Evolutionary conservation across 1,284 basidiomycete species (phyloP), one percentile per base, ranked within the genome.

Genomic region (Coriolopsis trogii): DNA sequence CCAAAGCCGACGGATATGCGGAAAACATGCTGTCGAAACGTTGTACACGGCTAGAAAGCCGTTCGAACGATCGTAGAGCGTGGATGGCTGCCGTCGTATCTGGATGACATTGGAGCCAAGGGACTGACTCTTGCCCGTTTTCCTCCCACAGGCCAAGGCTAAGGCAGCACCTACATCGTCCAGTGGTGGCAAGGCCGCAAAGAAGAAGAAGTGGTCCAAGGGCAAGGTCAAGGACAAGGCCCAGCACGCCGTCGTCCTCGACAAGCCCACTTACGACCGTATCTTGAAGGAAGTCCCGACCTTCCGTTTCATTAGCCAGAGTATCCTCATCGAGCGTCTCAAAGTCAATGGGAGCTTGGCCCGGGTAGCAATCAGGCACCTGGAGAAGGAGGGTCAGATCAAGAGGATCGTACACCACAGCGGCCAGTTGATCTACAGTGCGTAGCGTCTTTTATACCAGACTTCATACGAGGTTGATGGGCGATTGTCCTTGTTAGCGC

Each of bases 161-260:
- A 89, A 89, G 81, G 84, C 85, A 69, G 73, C 83, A 66, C 74
- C 88, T 62, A 67, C 86, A 58, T 74, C 84, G 51, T 82, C 85
- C 45, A 76, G 83, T 55, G 86, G 87, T 61, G 87, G 89, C 67
- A 92, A 92, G 73, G 75, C 87, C 67, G 87, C 89, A 61, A 98
- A 98, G 85, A 98, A 98, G 86, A 98, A 98, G 90, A 98, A 98
- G 86, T 98, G 95, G 95, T 98, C 95, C 65, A 98, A 98, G 85
- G 95, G 95, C 75, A 97, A 97, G 80, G 95, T 98, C 74, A 98
- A 98, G 89, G 95, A 98, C 81, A 98, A 98, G 88, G 93, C 92
- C 68, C 87, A 89, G 71, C 93, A 96, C 82, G 85, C 91, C 69
- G 95, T 98, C 73, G 80, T 88, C 66, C 87, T 97, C 69, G 94